A percentile compares a stretch with the other conserved stretches of the same genome.
phyloP scores from a whole-genome alignment of 768 basidiomycete genomes.

The Collybia sp. region DNA sequence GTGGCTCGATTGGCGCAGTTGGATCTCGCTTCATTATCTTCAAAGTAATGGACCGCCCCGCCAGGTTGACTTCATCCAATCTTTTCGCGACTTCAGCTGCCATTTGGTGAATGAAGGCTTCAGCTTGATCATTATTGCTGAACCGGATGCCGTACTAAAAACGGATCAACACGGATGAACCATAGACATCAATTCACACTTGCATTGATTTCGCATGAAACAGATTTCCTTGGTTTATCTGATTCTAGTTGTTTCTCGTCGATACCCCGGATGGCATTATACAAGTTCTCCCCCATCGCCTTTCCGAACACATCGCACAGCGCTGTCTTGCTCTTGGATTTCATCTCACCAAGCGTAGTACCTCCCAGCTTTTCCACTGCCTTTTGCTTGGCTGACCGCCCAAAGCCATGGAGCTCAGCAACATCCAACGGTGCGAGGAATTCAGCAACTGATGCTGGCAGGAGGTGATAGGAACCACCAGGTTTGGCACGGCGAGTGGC shows the following conservation, averaged over 20 bases:
- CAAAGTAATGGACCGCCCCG: slow-evolving; percentile 73
- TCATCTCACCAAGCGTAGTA: slow-evolving; percentile 65
- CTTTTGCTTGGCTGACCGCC: slow-evolving; percentile 69
- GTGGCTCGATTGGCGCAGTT: slow-evolving; percentile 80
- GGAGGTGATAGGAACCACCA: slow-evolving; percentile 77
- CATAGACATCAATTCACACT: slow-evolving; percentile 22
- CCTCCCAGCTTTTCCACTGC: slow-evolving; percentile 75
- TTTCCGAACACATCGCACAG: slow-evolving; percentile 77
- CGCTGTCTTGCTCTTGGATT: slow-evolving; percentile 53
- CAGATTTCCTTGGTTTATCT: slow-evolving; percentile 84
- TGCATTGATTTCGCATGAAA: slow-evolving; percentile 94
- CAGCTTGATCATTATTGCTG: slow-evolving; percentile 74
- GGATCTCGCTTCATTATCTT: slow-evolving; percentile 89
- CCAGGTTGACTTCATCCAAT: slow-evolving; percentile 61
- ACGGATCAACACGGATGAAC: background rate
- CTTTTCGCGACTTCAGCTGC: slow-evolving; percentile 72
- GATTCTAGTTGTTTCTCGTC: slow-evolving; percentile 79
- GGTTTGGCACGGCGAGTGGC: slow-evolving; percentile 93
- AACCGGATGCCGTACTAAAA: slow-evolving; percentile 93
- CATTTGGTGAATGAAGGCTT: slow-evolving; percentile 73
- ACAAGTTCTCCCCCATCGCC: slow-evolving; percentile 79
- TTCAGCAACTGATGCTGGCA: slow-evolving; percentile 40
- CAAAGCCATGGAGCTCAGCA: slow-evolving; percentile 85
- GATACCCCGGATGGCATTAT: slow-evolving; percentile 77
- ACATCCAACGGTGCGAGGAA: slow-evolving; percentile 71